phyloP scores from a whole-genome alignment of 192 early-diverging fungal species.

The Podila clonocystis region DNA sequence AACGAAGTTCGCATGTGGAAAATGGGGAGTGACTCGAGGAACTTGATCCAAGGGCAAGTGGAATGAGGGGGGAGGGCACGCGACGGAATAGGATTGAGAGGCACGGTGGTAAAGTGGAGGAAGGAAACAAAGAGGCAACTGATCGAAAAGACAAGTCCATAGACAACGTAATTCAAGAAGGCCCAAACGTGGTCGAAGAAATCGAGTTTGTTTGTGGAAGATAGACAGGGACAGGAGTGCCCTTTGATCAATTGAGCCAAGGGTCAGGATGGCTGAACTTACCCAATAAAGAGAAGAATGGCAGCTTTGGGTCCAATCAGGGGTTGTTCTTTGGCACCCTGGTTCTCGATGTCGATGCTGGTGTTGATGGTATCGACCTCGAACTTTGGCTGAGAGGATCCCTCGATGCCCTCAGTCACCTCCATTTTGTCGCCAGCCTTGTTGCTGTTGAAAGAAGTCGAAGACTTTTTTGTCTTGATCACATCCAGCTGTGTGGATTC shows the following conservation, averaged over 20 bases:
- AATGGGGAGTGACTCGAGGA: too few relatives aligned
- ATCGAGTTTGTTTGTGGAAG: neutral
- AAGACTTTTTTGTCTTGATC: neutral
- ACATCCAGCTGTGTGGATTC: constrained; percentile 24
- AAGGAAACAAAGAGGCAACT: neutral
- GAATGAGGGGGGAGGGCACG: neutral
- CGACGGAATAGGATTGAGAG: neutral
- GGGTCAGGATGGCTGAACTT: neutral
- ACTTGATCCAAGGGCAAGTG: neutral
- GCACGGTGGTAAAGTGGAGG: neutral
- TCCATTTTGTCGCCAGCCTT: neutral
- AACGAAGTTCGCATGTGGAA: neutral
- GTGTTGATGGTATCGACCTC: constrained; percentile 6
- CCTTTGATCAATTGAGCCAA: neutral
- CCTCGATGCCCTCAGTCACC: neutral
- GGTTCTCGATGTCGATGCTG: constrained; percentile 16
- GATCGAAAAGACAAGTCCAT: neutral
- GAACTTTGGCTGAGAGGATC: neutral
- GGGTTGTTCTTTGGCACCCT: neutral
- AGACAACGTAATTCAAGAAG: too few relatives aligned
- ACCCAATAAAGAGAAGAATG: constrained; percentile 46
- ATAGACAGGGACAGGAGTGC: neutral
- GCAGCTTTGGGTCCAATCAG: constrained; percentile 6
- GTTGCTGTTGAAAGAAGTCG: neutral
- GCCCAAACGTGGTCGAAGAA: too few relatives aligned